A percentile compares a stretch with the other conserved stretches of the same genome.
Evolutionary conservation across 305 asterid genomes (phyloP).

Genomic region (Galium porrigens): DNA sequence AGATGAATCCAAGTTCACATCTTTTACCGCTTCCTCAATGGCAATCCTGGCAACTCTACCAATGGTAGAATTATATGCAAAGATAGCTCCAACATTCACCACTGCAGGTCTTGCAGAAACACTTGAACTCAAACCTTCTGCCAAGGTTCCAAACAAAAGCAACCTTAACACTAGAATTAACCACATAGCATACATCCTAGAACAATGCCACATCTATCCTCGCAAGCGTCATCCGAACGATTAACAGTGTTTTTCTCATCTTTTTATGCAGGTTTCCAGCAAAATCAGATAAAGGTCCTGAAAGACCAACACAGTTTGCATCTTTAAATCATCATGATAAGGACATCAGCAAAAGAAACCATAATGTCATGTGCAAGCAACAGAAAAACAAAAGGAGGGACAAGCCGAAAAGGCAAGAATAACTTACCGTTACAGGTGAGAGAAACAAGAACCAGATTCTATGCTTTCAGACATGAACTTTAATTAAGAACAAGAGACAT

Average conservation of each 20-base stretch:
- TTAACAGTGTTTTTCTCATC: background rate
- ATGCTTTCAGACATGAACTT: constrained; percentile 5
- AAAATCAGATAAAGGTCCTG: constrained; percentile 9
- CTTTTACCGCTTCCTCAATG: constrained; percentile 76
- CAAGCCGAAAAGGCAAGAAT: constrained; percentile 8
- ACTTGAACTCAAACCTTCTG: constrained; percentile 36
- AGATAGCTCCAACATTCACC: constrained; percentile 66
- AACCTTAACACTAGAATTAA: constrained; percentile 21
- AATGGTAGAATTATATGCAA: constrained; percentile 53
- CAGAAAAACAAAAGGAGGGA: constrained; percentile 1
- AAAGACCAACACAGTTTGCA: background rate
- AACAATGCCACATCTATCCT: constrained; percentile 11
- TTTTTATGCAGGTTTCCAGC: constrained; percentile 12
- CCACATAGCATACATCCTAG: constrained; percentile 40
- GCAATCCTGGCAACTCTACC: constrained; percentile 82
- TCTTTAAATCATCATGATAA: background rate
- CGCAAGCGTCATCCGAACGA: constrained; percentile 16
- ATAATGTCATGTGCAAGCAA: constrained; percentile 8
- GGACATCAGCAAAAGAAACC: constrained; percentile 1
- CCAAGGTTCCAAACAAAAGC: constrained; percentile 28
- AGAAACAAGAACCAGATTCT: constrained; percentile 39
- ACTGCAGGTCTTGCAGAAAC: constrained; percentile 46
- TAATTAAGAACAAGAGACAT: background rate
- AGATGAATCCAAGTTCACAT: constrained; percentile 53
- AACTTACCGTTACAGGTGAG: constrained; percentile 8